phyloP scores from a whole-genome alignment of 352 stramenopile species.

The Phytophthora hybrid region DNA sequence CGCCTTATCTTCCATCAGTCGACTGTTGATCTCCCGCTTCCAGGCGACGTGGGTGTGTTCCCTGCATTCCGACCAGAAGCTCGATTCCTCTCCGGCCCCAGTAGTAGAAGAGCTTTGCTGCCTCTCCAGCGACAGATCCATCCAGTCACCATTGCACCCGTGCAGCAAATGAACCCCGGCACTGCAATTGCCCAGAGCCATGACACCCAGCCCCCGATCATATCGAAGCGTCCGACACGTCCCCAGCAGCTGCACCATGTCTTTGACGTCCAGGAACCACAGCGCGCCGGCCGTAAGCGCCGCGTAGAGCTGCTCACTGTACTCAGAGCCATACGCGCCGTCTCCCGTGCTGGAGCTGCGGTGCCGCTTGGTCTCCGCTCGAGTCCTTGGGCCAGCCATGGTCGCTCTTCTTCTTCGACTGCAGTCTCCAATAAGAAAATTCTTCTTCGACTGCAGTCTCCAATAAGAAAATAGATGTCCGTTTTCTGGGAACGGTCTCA shows the following conservation, averaged over 20 bases:
- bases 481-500: conserved; percentile 5
- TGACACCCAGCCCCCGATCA: conserved; percentile 28
- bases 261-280: conserved; percentile 38
- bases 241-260: conserved; percentile 38
- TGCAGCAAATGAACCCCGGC: conserved; percentile 43
- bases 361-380: conserved; percentile 35
- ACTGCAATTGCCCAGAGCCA: conserved; percentile 39
- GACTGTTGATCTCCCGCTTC: conserved; percentile 34
- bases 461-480: conserved; percentile 3
- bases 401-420: conserved; percentile 1
- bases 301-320: conserved; percentile 36
- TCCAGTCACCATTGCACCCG: conserved; percentile 41
- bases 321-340: neutral
- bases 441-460: neutral
- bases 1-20: conserved; percentile 37
- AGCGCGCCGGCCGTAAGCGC: conserved; percentile 34
- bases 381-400: conserved; percentile 23
- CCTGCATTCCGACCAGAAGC: conserved; percentile 30
- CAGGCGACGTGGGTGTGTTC: conserved; percentile 25
- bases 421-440: neutral
- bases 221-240: conserved; percentile 42
- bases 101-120: conserved; percentile 17
- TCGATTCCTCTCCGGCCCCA: conserved; percentile 13
- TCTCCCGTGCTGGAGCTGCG: conserved; percentile 17
- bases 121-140: conserved; percentile 36